Evolutionary conservation across 2,329 filamentous ascomycete species (phyloP), one percentile per base, ranked within the genome.

Genomic region (Fusarium ambrosium): DNA sequence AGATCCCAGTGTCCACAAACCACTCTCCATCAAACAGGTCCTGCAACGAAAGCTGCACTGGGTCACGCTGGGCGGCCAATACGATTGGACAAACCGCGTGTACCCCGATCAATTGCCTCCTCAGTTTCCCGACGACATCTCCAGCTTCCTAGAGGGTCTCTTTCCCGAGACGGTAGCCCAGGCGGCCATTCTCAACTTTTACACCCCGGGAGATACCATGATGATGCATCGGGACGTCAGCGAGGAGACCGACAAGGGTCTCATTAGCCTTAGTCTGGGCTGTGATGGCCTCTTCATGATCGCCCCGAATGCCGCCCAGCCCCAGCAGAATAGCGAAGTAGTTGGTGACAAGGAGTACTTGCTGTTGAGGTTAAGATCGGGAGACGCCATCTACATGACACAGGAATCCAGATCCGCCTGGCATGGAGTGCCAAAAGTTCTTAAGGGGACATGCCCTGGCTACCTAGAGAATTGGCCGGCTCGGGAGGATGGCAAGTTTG

Each of bases 161-260:
- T 98, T 98, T 76, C 93, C 95, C 0, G 87, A 91, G 13, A 97
- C 95, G 16, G 86, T 89, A 62, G 91, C 96, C 0, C 92, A 98
- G 84, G 95, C 97, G 1, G 96, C 97, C 41, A 98, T 98, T 73
- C 91, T 98, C 76, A 98, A 98, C 81, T 88, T 98, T 61, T 98
- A 98, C 84, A 93, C 92, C 0, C 94, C 97, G 0, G 94, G 94
- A 22, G 96, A 98, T 80, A 97, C 94, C 1, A 91, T 98, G 81
- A 96, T 94, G 85, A 90, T 98, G 82, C 97, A 98, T 84, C 92
- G 97, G 13, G 97, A 99, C 80, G 95, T 98, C 48, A 97, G 95
- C 73, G 97, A 98, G 84, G 88, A 93, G 75, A 93, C 92, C 59
- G 89, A 94, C 77, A 91, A 88, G 63, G 94, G 94, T 0, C 87